Evolutionary conservation across 2,329 filamentous ascomycete genomes (phyloP), one percentile per base, ranked within the genome.

Genomic region (Diaporthe aspalathi): DNA sequence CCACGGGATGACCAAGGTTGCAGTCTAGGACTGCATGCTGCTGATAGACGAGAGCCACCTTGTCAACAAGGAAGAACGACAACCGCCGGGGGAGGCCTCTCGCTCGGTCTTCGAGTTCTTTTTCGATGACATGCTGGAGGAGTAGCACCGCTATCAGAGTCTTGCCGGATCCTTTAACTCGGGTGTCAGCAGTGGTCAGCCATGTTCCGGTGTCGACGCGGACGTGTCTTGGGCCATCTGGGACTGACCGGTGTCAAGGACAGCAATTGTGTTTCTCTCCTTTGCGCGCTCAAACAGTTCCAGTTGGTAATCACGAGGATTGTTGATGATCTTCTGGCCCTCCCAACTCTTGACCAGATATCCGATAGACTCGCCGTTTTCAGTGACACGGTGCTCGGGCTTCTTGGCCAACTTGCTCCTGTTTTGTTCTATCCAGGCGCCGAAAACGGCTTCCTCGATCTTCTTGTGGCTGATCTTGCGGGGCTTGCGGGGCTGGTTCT

Each of bases 131-230:
- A 79, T 97, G 89, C 49, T 91, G 90, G 29, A 98, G 86, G 6
- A 99, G 86, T 3, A 98, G 86, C 1, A 94, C 94, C 0, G 96
- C 95, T 76, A 99, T 98, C n/a, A 98, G 85, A 0, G 96, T 99
- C 82, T 99, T 99, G 2, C 96, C 96, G 4, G 94, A 94, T 16
- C 96, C 93, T 91, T 71, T 68, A 27, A 9, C n/a, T n/a, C 56
- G 65, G 24, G 50, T n/a, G 32, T 74, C 66, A 76, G 76, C 54
- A 67, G 40, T 14, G 14, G 9, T 38, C 65, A 76, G 76, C 54
- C 68, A 47, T n/a, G 16, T 2, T n/a, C 1, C 71, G n/a, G 57
- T 43, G n/a, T 22, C 11, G n/a, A 50, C 14, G 5, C 49, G 7
- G 16, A 9, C 16, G 17, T 32, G 12, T 8, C 24, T 38, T 67